Evolutionary conservation across 179 eudicot species (phyloP).

Genomic region (Beta macrorhiza): DNA sequence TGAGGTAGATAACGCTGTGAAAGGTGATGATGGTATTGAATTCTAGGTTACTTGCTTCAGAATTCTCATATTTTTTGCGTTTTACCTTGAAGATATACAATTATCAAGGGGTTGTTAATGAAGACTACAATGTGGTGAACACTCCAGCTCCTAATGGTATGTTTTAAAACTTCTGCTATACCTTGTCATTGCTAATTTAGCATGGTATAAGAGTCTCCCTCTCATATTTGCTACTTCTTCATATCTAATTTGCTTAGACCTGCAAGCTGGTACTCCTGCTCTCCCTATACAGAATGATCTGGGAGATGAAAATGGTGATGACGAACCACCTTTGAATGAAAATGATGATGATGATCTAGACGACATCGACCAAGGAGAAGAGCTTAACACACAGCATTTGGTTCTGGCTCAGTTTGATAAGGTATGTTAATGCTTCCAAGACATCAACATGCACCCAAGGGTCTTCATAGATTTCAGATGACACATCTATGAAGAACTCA

Average conservation of each 20-base stretch:
- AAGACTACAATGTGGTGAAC: constrained; percentile 85
- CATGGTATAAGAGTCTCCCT: constrained; percentile 5
- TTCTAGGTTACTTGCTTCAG: constrained; percentile 11
- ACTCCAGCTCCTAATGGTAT: constrained; percentile 87
- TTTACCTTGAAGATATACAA: constrained; percentile 69
- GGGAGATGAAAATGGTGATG: constrained; percentile 72
- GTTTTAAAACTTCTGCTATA: constrained; percentile 23
- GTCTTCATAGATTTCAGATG: background rate
- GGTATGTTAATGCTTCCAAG: constrained; percentile 38
- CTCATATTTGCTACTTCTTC: constrained; percentile 23
- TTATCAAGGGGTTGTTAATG: constrained; percentile 83
- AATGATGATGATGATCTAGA: constrained; percentile 89
- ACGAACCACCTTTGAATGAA: constrained; percentile 95
- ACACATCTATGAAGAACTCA: background rate
- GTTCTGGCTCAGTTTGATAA: constrained; percentile 97
- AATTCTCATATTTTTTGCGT: constrained; percentile 15
- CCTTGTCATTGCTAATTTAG: constrained; percentile 17
- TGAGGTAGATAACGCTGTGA: background rate
- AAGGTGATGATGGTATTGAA: background rate
- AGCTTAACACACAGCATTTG: constrained; percentile 79
- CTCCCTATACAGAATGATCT: constrained; percentile 56
- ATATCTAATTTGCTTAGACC: constrained; percentile 38
- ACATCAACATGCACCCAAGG: background rate
- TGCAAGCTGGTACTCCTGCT: constrained; percentile 81
- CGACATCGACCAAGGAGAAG: constrained; percentile 87